Percentiles rank a stretch among this genome's conserved stretches.
Conservation (phyloP, 108 stramenopile genomes). For the Skeletonema potamos region DNA sequence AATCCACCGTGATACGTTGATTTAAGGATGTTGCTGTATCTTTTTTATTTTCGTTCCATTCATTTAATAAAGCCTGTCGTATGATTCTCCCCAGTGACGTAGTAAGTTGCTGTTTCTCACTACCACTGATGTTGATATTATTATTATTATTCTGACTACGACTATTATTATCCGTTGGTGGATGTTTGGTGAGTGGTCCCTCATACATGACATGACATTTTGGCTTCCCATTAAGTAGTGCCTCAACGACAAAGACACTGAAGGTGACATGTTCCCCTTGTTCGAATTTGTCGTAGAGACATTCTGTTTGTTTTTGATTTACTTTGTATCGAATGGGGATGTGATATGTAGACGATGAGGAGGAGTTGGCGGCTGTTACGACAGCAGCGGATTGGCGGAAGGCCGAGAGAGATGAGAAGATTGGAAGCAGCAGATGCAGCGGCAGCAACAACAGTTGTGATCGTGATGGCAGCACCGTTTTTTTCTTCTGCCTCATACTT, state of each 20-base stretch:
- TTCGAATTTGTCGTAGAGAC: conserved; percentile 29
- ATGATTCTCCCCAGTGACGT: conserved; percentile 14
- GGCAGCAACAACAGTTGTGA: too few species aligned
- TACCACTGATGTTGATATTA: conserved; percentile 1
- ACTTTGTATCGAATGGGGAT: conserved; percentile 18
- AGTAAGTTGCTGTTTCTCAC: not conserved
- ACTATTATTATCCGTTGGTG: not conserved
- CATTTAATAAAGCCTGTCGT: not conserved
- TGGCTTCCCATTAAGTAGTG: conserved; percentile 8
- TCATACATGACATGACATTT: conserved; percentile 12
- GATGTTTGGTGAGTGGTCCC: conserved; percentile 28
- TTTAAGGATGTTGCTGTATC: not conserved
- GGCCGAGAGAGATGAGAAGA: too few species aligned
- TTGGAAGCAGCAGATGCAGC: too few species aligned
- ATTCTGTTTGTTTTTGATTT: conserved; percentile 38
- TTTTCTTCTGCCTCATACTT: too few species aligned
- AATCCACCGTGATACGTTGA: conserved; percentile 15
- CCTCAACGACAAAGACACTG: conserved; percentile 32
- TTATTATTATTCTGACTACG: not conserved
- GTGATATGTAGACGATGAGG: not conserved
- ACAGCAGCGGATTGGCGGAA: too few species aligned
- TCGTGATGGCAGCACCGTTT: too few species aligned
- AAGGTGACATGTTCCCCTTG: conserved; percentile 28
- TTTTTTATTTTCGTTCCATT: not conserved
- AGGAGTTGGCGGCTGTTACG: too few species aligned